Base-by-base conservation (phyloP, 2,329 filamentous ascomycete genomes). In the Diaporthe ampelina region DNA sequence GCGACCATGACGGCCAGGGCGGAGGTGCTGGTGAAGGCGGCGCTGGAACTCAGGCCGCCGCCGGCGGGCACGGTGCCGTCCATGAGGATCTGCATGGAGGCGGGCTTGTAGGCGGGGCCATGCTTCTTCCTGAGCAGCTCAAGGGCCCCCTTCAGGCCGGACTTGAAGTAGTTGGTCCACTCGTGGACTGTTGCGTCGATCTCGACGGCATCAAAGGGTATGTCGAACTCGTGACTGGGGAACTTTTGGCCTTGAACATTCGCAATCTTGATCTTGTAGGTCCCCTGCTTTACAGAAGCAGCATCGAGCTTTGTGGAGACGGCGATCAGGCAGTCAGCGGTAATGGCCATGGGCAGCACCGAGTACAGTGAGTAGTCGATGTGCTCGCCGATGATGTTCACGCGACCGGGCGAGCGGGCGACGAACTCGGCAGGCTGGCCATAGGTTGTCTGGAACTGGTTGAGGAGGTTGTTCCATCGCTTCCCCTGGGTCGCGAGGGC, bases 111-210 rank as follows among this genome's bases (percentile, higher is more conserved):
- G 61, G 87, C 85, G 58, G 78, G 79, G 45, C 90, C 90, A 40
- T 88, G 81, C 81, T 93, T 93, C 84, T 92, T 91, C 81, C 91
- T 89, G 77, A 99, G 86, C 74, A 97, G 87, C 79, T 94, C 90
- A 73, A 98, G 85, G 0, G 96, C 96, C 40, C 95, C 97, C 48
- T 91, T 88, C 67, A 98, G 87, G 0, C 97, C 97, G 71, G 95
- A 94, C 86, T 97, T 97, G 90, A 99, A 98, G 88, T 99, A 99
- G 83, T 98, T 99, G 74, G 95, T 94, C 97, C 97, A 99, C 85
- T 98, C 95, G 78, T 97, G 94, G 78, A 93, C 90, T 24, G 91
- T 92, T 10, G 94, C 90, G 83, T 98, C 95, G 79, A 99, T 98
- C 29, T 93, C 90, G n/a, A 96, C 88, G 15, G 88, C 86, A 76